Evolutionary conservation across 345 rosid species (phyloP), one percentile per base, ranked within the genome.

Genomic region (Euphorbia tirucalli): DNA sequence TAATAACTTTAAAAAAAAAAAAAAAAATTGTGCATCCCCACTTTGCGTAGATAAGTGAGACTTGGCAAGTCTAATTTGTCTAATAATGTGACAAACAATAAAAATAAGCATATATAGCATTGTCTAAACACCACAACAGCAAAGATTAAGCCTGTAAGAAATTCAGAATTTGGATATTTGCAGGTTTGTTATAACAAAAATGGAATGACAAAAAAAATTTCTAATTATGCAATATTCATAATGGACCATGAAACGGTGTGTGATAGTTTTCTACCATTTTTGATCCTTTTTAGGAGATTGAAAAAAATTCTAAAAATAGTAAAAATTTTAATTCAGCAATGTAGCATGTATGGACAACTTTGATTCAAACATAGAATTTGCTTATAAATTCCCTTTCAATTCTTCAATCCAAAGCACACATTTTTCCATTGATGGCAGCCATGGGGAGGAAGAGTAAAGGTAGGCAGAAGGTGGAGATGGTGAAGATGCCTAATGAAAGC

Each of bases 401-500:
- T 6, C 6, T 4, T 11, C 35, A 43, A 50, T 28, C 3, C 15
- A 43, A 44, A 43, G 14, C 52, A 5, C 31, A 65, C 7, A 65
- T 44, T 25, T 19, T 48, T n/a, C n/a, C n/a, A n/a, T n/a, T n/a
- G 5, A 0, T 10, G 1, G 16, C 14, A 16, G 37, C 7, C 31
- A 66, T 77, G 80, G 25, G 15, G n/a, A 78, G 55, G 28, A 73
- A 37, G 60, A 69, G 63, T 11, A 72, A 28, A 9, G 81, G 81
- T n/a, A 65, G 81, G 11, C 74, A 78, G 9, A 78, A 73, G 65
- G 62, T 78, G 27, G 74, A 72, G 70, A 73, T 78, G 77, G 77
- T 48, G 61, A 78, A 68, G 46, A 78, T 78, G 59, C 6, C 5
- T 5, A 78, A 78, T n/a, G 77, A 78, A 16, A 78, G 81, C 74